phyloP scores from a whole-genome alignment of 768 basidiomycete species.

The Leucocoprinus sp. region DNA sequence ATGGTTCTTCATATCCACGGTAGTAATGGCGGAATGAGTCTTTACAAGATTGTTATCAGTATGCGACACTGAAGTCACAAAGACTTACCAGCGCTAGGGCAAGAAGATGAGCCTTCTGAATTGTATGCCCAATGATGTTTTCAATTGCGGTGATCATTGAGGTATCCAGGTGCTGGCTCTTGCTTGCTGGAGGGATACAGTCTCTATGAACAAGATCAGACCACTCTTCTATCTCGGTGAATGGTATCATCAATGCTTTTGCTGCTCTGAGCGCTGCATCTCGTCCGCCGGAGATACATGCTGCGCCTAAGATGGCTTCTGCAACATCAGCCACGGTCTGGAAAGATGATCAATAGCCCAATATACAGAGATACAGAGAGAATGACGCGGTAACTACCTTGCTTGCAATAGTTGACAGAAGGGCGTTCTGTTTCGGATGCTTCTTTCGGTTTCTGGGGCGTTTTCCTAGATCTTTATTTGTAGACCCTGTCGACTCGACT shows the following conservation, averaged over 20 bases:
- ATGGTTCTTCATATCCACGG: conserved; percentile 49
- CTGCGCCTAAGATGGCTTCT: conserved; percentile 81
- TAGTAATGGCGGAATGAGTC: conserved; percentile 62
- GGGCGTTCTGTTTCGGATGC: conserved; percentile 3
- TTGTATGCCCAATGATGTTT: conserved; percentile 51
- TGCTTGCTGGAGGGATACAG: conserved; percentile 33
- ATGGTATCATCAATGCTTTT: conserved; percentile 57
- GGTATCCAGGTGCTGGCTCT: conserved; percentile 35
- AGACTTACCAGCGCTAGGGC: conserved; percentile 61
- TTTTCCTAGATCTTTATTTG: conserved; percentile 3
- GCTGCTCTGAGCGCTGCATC: conserved; percentile 56
- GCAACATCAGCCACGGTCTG: conserved; percentile 79
- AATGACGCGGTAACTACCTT: conserved; percentile 40
- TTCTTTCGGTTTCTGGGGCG: conserved; percentile 1
- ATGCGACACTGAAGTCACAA: background rate
- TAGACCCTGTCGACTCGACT: conserved; percentile 8
- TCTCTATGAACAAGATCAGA: conserved; percentile 56
- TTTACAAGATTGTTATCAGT: conserved; percentile 26
- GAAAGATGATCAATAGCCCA: background rate
- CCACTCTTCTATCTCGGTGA: conserved; percentile 62
- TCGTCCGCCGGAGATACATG: conserved; percentile 65
- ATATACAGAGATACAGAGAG: no score
- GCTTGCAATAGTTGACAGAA: conserved; percentile 11
- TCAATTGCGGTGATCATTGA: conserved; percentile 52
- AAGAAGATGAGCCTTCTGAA: conserved; percentile 55